Evolutionary conservation across 805 yeast species (phyloP).

Genomic region (Wickerhamiella occidentalis): DNA sequence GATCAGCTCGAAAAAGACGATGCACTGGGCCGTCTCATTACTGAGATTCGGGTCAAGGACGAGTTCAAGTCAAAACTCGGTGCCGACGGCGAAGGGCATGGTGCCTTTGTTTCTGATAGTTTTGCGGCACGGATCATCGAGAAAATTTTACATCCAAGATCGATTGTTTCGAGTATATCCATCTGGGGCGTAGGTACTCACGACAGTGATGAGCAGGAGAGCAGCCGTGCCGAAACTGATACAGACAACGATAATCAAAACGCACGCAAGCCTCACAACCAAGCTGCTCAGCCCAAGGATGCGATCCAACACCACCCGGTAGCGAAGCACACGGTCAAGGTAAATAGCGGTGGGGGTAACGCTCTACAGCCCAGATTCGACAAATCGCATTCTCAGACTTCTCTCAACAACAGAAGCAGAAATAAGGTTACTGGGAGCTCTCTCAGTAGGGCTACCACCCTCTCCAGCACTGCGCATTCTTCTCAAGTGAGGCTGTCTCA

Average conservation of each 20-base stretch:
- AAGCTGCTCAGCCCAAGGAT: not conserved
- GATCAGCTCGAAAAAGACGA: not conserved
- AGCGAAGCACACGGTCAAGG: not conserved
- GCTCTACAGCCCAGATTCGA: not conserved
- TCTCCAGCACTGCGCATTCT: not conserved
- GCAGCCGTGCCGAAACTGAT: not conserved
- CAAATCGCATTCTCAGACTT: not conserved
- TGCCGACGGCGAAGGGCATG: conserved; percentile 2
- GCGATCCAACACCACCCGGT: not conserved
- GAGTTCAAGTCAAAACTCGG: conserved; percentile 1
- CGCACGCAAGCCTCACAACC: not conserved
- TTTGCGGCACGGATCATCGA: not conserved
- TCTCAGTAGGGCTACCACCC: not conserved
- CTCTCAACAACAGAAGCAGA: not conserved
- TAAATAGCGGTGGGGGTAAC: not conserved
- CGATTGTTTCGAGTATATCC: not conserved
- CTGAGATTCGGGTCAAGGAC: not conserved
- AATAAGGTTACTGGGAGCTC: not conserved
- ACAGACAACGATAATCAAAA: not conserved
- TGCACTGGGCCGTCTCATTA: conserved; percentile 3
- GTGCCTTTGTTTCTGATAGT: not conserved
- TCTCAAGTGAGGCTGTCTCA: not conserved
- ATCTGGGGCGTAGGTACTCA: not conserved
- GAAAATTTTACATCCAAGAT: not conserved
- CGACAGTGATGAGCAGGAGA: not conserved